A percentile compares a stretch with the other conserved stretches of the same genome.
These are phyloP conservation scores for Camellia sinensis DNA, from an alignment of 148 eudicot species.

Conservation along the genomic window DNA sequence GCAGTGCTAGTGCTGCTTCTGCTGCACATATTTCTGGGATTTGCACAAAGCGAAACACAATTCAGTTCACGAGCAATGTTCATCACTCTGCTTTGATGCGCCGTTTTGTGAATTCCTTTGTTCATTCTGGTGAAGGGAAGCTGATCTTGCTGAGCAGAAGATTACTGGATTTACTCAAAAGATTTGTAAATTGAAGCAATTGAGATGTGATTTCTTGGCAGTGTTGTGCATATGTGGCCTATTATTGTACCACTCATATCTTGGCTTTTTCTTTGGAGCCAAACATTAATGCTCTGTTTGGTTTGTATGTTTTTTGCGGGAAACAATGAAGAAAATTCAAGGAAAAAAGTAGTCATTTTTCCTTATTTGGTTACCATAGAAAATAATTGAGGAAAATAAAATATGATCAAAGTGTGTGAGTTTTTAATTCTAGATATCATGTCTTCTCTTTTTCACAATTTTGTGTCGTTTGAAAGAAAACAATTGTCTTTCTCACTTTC, in stretches of 20 bases:
- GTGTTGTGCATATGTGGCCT: background rate
- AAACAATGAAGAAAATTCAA: background rate
- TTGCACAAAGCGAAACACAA: too few relatives aligned
- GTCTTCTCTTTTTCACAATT: too few relatives aligned
- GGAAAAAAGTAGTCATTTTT: too few relatives aligned
- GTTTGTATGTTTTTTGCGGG: background rate
- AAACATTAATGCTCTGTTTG: background rate
- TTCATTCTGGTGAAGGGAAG: background rate
- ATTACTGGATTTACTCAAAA: too few relatives aligned
- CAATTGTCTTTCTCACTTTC: too few relatives aligned
- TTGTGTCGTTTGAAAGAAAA: too few relatives aligned
- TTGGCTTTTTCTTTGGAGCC: background rate
- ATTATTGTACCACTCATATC: background rate
- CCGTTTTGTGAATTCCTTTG: background rate
- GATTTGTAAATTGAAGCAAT: conserved; percentile 11
- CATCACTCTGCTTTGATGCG: background rate
- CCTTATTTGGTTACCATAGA: background rate
- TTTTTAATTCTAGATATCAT: too few relatives aligned
- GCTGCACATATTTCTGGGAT: background rate
- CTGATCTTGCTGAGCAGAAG: background rate
- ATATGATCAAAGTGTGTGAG: too few relatives aligned
- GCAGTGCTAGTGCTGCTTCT: background rate
- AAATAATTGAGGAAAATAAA: background rate
- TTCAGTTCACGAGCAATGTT: too few relatives aligned
- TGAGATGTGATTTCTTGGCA: background rate